Evolutionary conservation across 2,329 filamentous ascomycete species (phyloP).

Genomic region (Aspergillus brasiliensis): DNA sequence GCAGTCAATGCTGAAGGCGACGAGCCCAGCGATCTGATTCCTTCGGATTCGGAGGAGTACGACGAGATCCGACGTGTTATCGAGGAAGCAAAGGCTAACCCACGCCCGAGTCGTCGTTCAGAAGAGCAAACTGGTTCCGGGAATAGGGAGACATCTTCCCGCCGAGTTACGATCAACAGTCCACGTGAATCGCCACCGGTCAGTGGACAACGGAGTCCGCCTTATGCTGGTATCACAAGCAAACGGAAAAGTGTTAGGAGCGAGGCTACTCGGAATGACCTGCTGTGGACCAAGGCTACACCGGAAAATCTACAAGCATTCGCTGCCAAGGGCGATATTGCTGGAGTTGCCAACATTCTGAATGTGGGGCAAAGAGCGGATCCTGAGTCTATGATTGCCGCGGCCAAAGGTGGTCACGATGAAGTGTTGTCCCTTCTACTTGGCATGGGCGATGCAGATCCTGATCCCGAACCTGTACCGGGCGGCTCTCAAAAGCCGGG

Average conservation of each 20-base stretch:
- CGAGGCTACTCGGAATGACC: constrained; percentile 52
- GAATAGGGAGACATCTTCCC: constrained; percentile 42
- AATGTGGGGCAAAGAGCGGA: constrained; percentile 63
- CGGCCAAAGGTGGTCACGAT: constrained; percentile 87
- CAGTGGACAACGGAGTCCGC: constrained; percentile 43
- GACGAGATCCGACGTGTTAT: constrained; percentile 74
- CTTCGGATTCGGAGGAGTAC: constrained; percentile 73
- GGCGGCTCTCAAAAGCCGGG: constrained; percentile 60
- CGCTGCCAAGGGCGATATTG: constrained; percentile 53
- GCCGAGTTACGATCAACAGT: constrained; percentile 48
- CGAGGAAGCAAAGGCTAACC: constrained; percentile 63
- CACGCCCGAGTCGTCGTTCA: constrained; percentile 48
- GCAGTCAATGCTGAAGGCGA: constrained; percentile 90
- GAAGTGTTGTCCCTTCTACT: constrained; percentile 79
- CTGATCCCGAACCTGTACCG: constrained; percentile 68
- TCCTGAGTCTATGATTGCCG: constrained; percentile 84
- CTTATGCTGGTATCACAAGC: constrained; percentile 32
- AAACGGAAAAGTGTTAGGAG: constrained; percentile 52
- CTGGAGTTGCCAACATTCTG: constrained; percentile 52
- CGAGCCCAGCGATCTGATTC: constrained; percentile 83
- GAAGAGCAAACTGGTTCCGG: constrained; percentile 43
- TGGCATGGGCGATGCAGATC: constrained; percentile 66
- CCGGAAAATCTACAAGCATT: constrained; percentile 52
- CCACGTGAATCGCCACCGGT: constrained; percentile 48
- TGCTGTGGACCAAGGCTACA: constrained; percentile 54